Evolutionary conservation across 148 eudicot genomes (phyloP).

Genomic region (Amaranthus palmeri): DNA sequence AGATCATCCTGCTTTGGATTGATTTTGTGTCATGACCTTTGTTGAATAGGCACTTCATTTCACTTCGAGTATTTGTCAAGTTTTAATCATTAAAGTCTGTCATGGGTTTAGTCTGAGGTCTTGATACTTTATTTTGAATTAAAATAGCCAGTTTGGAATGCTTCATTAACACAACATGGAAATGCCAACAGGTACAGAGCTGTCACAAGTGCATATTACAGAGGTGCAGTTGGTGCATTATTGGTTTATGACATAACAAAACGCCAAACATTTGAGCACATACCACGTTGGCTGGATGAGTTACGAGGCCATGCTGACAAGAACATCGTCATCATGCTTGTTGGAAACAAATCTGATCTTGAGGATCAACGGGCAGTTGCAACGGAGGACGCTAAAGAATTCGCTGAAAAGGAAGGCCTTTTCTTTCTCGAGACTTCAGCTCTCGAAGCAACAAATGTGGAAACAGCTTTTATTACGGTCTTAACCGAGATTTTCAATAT

Average conservation of each 20-base stretch:
- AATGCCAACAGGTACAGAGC: slow-evolving; percentile 66
- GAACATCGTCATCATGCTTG: slow-evolving; percentile 80
- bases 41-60: too few relatives aligned
- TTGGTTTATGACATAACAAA: slow-evolving; percentile 76
- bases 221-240: slow-evolving; percentile 82
- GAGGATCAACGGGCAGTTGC: slow-evolving; percentile 71
- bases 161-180: neutral
- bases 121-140: too few relatives aligned
- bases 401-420: slow-evolving; percentile 73
- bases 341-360: slow-evolving; percentile 73
- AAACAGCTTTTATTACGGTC: slow-evolving; percentile 60
- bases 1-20: neutral
- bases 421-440: slow-evolving; percentile 85
- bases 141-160: too few relatives aligned
- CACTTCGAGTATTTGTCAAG: too few relatives aligned
- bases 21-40: neutral
- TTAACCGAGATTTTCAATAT: slow-evolving; percentile 70
- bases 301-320: slow-evolving; percentile 83
- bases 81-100: too few relatives aligned
- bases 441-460: slow-evolving; percentile 60
- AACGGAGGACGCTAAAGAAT: slow-evolving; percentile 74
- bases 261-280: slow-evolving; percentile 81
- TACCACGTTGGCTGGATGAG: slow-evolving; percentile 84
- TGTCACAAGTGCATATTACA: slow-evolving; percentile 81
- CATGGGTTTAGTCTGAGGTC: too few relatives aligned